Evolutionary conservation across 108 stramenopile genomes (phyloP), one percentile per base, ranked within the genome.

Genomic region (Nitzschia palea): DNA sequence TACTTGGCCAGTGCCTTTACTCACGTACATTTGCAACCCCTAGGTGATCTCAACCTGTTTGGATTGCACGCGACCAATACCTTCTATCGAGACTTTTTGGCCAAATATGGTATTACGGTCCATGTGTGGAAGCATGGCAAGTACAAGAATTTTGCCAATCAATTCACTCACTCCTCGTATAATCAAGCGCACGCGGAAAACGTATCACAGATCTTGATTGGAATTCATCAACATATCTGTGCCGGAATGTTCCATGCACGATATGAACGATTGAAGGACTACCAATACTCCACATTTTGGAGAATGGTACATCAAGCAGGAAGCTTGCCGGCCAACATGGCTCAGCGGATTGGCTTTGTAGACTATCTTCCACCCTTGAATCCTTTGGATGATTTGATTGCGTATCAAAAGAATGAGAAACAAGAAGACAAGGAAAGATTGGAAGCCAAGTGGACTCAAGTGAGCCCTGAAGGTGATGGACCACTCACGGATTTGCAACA

Each of bases 61-160:
- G 91, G 91, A 22, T 28, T 82, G 45, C 48, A 62, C 9, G 48
- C 63, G 22, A 67, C 70, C 27, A 76, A 79, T 64, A 37, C 67
- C 14, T 92, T 92, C 55, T 44, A 86, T 28, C 59, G 77, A 5
- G 73, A 67, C n/a, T 64, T 73, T 30, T 44, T 92, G 57, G 65
- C 82, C 14, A 85, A 79, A 47, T 88, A 92, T 69, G 91, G 91
- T 23, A 71, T 92, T 23, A 74, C 60, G 20, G 85, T 71, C 1
- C 84, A 92, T 65, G 88, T 92, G 37, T 89, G 85, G 52, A 89
- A 89, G 54, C 91, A 89, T 47, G 91, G 91, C 28, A 56, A 71
- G 18, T 92, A 85, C 73, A 89, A 92, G 76, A 92, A 83, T 60
- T 78, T 83, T 23, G 80, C 88, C 37, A 92, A 89, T 55, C 34